Conservation (phyloP, 345 rosid genomes). For the Reutealis trisperma region DNA sequence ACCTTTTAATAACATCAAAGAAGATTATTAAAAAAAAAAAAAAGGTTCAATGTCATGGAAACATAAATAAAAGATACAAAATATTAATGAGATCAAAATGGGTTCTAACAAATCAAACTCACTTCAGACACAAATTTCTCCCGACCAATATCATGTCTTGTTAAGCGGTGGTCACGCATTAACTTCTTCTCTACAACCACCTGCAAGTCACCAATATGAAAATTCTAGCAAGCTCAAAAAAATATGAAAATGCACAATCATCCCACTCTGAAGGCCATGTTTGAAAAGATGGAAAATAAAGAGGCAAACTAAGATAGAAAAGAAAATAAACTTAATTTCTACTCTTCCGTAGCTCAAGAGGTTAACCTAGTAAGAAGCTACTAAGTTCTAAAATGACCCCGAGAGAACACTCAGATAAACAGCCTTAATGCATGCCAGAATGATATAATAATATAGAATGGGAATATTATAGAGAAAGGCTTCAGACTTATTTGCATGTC, state of each 20-base stretch:
- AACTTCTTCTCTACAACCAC: conserved; percentile 93
- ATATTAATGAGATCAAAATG: conserved; percentile 19
- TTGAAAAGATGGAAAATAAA: too few species aligned
- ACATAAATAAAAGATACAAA: background rate
- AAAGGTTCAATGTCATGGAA: conserved; percentile 2
- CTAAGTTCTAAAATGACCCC: too few species aligned
- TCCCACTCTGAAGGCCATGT: conserved; percentile 4
- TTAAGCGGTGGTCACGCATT: conserved; percentile 72
- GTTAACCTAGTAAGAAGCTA: background rate
- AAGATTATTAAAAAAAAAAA: conserved; percentile 1
- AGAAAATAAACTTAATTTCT: background rate
- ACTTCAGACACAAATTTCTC: conserved; percentile 81
- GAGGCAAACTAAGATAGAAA: background rate
- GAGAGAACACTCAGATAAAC: too few species aligned
- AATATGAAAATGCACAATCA: conserved; percentile 6
- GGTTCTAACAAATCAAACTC: conserved; percentile 28
- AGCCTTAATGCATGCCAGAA: too few species aligned
- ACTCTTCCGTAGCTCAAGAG: background rate
- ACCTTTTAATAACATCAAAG: conserved; percentile 49
- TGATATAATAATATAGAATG: too few species aligned
- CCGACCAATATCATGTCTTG: conserved; percentile 94
- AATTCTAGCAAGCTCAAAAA: background rate
- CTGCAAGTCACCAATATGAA: conserved; percentile 37
- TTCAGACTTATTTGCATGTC: background rate
- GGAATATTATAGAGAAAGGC: too few species aligned